Evolutionary conservation across 2,329 filamentous ascomycete genomes (phyloP).

Genomic region (Colletotrichum horii): DNA sequence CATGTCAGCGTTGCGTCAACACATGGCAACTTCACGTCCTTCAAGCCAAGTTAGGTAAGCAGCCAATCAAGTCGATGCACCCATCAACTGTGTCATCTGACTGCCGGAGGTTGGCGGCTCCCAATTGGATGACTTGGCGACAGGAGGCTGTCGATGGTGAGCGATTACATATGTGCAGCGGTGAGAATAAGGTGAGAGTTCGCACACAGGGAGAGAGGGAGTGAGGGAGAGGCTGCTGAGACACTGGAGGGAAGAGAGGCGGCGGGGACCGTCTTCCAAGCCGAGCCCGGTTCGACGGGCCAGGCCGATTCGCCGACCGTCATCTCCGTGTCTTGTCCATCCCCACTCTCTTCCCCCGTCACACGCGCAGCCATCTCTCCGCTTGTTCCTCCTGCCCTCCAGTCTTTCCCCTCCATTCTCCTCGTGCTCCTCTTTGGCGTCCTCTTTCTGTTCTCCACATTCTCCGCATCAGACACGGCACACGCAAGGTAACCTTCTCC

Average conservation of each 20-base stretch:
- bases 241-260: not conserved
- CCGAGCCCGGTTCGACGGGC: not conserved
- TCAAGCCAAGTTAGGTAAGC: not conserved
- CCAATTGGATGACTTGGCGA: not conserved
- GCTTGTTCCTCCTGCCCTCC: not conserved
- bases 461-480: slow-evolving; percentile 17
- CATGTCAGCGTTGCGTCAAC: not conserved
- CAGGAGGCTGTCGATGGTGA: not conserved
- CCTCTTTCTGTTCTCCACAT: slow-evolving; percentile 6
- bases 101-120: not conserved
- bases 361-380: slow-evolving; percentile 3
- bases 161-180: not conserved
- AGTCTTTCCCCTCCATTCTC: not conserved
- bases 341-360: not conserved
- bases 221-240: not conserved
- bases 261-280: not conserved
- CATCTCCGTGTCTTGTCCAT: not conserved
- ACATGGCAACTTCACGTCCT: not conserved
- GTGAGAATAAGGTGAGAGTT: not conserved
- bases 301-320: not conserved
- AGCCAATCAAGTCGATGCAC: not conserved
- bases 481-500: slow-evolving; percentile 12
- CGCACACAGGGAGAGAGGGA: not conserved
- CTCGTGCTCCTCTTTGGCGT: not conserved
- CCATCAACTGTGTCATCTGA: not conserved